Percentiles rank a stretch among this genome's conserved stretches.
Conservation (phyloP, 306 rosid genomes). For the Albizia julibrissin region DNA sequence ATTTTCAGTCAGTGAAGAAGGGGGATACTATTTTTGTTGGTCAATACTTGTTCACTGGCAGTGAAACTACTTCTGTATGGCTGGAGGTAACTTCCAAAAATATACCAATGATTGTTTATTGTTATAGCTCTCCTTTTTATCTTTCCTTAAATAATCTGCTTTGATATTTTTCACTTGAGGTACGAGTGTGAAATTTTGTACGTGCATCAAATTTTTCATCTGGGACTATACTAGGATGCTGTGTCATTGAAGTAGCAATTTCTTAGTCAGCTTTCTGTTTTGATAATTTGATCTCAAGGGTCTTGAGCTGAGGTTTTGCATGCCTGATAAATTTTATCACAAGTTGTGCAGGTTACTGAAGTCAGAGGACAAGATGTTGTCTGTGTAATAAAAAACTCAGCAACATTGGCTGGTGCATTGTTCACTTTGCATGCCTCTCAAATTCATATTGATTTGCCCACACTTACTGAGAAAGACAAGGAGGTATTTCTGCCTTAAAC, state of each 20-base stretch:
- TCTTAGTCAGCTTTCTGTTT: not conserved
- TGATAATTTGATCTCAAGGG: not conserved
- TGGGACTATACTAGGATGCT: not conserved
- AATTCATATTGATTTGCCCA: slow-evolving; percentile 84
- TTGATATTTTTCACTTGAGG: slow-evolving; percentile 23
- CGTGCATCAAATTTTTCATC: not conserved
- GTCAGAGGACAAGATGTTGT: slow-evolving; percentile 78
- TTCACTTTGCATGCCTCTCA: slow-evolving; percentile 96
- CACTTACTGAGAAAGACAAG: slow-evolving; percentile 86
- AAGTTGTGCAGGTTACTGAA: slow-evolving; percentile 74
- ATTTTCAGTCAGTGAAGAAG: slow-evolving; percentile 71
- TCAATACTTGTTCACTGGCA: slow-evolving; percentile 96
- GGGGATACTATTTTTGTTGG: slow-evolving; percentile 98
- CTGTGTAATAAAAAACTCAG: slow-evolving; percentile 81
- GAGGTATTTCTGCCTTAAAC: slow-evolving; percentile 51
- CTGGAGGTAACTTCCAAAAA: slow-evolving; percentile 69
- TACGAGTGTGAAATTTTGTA: slow-evolving; percentile 2
- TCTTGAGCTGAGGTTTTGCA: slow-evolving; percentile 8
- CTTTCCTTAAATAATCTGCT: slow-evolving; percentile 20
- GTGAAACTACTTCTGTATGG: slow-evolving; percentile 99
- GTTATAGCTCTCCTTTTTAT: slow-evolving; percentile 15
- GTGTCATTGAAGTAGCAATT: slow-evolving; percentile 2
- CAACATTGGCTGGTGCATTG: slow-evolving; percentile 86
- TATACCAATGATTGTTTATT: not conserved
- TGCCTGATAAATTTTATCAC: slow-evolving; percentile 36